Conservation (phyloP, 1,284 basidiomycete genomes). For the Melampsora americana region DNA sequence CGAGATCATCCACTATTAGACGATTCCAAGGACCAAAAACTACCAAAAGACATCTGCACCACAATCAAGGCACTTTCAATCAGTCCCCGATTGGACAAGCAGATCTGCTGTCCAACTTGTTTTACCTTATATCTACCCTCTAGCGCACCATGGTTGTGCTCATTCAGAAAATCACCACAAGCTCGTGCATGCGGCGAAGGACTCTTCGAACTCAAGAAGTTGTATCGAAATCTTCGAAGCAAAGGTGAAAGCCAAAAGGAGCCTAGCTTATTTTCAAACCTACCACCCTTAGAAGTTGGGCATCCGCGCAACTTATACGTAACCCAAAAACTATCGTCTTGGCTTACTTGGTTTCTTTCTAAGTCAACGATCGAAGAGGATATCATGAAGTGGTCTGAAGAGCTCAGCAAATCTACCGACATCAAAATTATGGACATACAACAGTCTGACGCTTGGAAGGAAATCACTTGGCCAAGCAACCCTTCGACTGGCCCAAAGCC, state of each 20-base stretch:
- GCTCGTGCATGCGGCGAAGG: slow-evolving; percentile 7
- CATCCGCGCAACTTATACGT: background rate
- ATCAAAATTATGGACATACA: slow-evolving; percentile 13
- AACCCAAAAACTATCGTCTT: background rate
- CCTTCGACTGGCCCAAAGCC: background rate
- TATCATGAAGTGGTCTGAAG: background rate
- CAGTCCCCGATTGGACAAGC: slow-evolving; percentile 5
- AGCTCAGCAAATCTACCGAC: background rate
- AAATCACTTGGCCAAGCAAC: background rate
- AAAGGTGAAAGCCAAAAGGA: slow-evolving; percentile 4
- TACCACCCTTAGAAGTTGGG: background rate
- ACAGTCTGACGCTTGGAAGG: slow-evolving; percentile 4
- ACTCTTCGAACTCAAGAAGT: slow-evolving; percentile 6
- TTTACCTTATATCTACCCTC: slow-evolving; percentile 6
- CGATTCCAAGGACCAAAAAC: background rate
- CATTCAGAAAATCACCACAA: slow-evolving; percentile 6
- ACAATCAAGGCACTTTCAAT: slow-evolving; percentile 1
- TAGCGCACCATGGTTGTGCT: background rate
- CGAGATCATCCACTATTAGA: background rate
- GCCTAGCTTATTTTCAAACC: background rate
- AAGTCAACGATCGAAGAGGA: background rate
- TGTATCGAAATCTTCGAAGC: background rate
- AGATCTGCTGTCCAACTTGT: slow-evolving; percentile 11
- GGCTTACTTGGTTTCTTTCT: background rate
- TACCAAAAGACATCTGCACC: slow-evolving; percentile 7